Evolutionary conservation across 306 rosid species (phyloP), one percentile per base, ranked within the genome.

Genomic region (Trifolium subterraneum): DNA sequence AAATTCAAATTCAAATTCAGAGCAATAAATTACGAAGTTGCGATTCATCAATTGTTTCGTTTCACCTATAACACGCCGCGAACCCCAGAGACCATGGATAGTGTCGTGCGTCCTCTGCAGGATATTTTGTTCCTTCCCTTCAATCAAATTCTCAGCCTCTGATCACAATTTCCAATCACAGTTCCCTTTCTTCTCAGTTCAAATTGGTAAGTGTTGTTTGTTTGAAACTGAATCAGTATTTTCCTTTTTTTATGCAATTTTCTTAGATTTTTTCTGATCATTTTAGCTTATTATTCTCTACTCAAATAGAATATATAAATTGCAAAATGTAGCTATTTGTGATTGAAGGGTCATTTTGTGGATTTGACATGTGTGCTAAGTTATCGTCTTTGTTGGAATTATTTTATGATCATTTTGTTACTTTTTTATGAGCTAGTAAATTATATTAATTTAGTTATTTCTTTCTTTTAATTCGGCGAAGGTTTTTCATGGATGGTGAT

Each of bases 401-500:
- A 4, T 12, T 12, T 12, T 20, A 20, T 74, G 42, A 15, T 59
- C 51, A 16, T 70, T 68, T 15, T 54, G 25, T 4, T 29, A 29
- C 2, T n/a, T 61, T 36, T 5, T 10, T 25, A 25, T 36, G 13
- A 50, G 5, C 41, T 14, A 14, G 12, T 45, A 2, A 68, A 29
- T 19, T 78, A 18, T 23, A 27, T 31, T 80, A 18, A 15, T 59
- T 54, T 42, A 15, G 63, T 59, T 48, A 19, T 77, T 38, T 67
- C 14, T 59, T 22, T n/a, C n/a, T n/a, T 29, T 41, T 33, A 70
- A 56, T 73, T 63, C 14, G 50, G 76, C 72, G 82, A 77, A 89
- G 86, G 84, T 55, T 58, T 45, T 64, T 68, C 67, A 87, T 89
- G 91, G 90, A 84, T 36, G 81, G 58, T 65, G 81, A 81, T 76